Percentiles rank a stretch among this genome's conserved stretches.
These are phyloP conservation scores for Penicillium sp. DNA, from an alignment of 2,329 filamentous ascomycete genomes.

Conservation along the genomic window DNA sequence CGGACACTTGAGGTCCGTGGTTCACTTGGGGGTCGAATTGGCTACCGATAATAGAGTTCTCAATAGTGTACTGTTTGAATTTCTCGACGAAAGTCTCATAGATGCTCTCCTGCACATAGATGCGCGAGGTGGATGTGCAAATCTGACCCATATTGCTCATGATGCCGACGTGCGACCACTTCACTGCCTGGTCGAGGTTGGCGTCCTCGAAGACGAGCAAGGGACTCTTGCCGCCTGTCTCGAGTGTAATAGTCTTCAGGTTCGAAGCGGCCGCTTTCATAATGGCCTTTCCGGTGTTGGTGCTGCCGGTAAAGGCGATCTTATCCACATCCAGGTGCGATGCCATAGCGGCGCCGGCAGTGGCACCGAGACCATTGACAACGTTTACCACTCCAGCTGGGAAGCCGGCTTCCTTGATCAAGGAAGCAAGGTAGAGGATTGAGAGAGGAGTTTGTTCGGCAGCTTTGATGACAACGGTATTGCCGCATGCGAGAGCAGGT, in stretches of 20 bases:
- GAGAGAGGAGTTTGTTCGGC: slow-evolving; percentile 10
- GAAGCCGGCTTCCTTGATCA: slow-evolving; percentile 25
- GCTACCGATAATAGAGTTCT: slow-evolving; percentile 1
- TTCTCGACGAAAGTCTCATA: slow-evolving; percentile 30
- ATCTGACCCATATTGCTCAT: slow-evolving; percentile 64
- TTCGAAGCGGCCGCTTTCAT: slow-evolving; percentile 4
- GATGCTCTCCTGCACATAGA: slow-evolving; percentile 58
- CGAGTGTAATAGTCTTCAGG: slow-evolving; percentile 48
- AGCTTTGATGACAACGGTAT: slow-evolving; percentile 10
- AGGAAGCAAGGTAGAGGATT: slow-evolving; percentile 6
- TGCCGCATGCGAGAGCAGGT: slow-evolving; percentile 9
- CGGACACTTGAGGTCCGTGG: slow-evolving; percentile 14
- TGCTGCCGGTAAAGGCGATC: slow-evolving; percentile 10
- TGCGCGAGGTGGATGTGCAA: slow-evolving; percentile 64
- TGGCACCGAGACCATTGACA: slow-evolving; percentile 21
- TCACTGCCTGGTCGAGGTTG: slow-evolving; percentile 45
- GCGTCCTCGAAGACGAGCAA: slow-evolving; percentile 48
- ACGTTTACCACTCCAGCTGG: slow-evolving; percentile 26
- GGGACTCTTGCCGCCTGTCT: slow-evolving; percentile 50
- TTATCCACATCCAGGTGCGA: slow-evolving; percentile 5
- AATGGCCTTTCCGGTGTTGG: slow-evolving; percentile 11
- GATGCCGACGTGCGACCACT: slow-evolving; percentile 46
- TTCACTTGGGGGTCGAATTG: slow-evolving; percentile 1
- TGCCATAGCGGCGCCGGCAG: slow-evolving; percentile 15
- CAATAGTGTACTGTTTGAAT: slow-evolving; percentile 26